Evolutionary conservation across 331 rosid species (phyloP), one percentile per base, ranked within the genome.

Genomic region (Acacia pycnantha): DNA sequence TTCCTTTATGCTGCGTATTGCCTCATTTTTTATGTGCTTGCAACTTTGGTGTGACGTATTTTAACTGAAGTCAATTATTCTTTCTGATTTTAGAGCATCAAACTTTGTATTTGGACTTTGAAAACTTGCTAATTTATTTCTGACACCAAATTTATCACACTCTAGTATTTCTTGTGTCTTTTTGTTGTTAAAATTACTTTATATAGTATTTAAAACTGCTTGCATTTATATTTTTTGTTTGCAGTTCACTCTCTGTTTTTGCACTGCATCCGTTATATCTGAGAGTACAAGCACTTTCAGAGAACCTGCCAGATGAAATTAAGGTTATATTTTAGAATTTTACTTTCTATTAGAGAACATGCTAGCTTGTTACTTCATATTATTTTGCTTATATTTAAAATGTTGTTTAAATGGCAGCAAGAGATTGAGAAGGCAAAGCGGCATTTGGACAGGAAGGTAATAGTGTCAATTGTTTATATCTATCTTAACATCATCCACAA

Each of bases 191-290:
- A 26, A 40, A 59, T 50, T 58, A 81, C 67, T 79, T 64, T 58
- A 75, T 37, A 65, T 21, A 47, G 58, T 72, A 11, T 44, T 82
- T 46, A 75, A 19, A 53, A 76, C 33, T 56, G 48, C 53, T 83
- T 86, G 56, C 41, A 22, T 35, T 41, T 11, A 22, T 56, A 78
- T 2, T 82, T 67, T 64, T 82, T 50, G 48, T 47, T 85, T 90
- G 88, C 97, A 95, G 99, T 84, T 95, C 99, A 68, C 93, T 95
- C 47, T 95, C 99, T 26, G 99, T 95, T 72, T 95, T 84, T 89
- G 99, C 99, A 21, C 78, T 95, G 86, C 99, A 95, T 88, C 99
- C 99, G 7, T 87, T 95, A 74, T 95, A 95, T 92, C 83, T 95
- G 81, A 88, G 97, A 88, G 94, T 95, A 73, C 94, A 95, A 79